Conservation (phyloP, 2,329 filamentous ascomycete species). For the Fusarium oligoseptatum region DNA sequence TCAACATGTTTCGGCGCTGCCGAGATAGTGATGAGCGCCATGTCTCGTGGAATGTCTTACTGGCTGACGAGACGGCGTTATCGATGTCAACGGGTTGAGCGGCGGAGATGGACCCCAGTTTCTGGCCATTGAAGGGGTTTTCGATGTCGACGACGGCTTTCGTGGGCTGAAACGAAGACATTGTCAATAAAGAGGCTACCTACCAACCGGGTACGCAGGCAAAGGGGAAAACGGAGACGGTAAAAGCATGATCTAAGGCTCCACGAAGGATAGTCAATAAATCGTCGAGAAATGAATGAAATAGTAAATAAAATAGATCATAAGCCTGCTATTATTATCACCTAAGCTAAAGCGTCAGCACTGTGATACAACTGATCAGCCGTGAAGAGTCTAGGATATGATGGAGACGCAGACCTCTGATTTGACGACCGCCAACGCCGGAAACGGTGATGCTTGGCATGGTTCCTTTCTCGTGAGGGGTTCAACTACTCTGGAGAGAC, state of each 20-base stretch:
- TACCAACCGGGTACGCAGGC: no score
- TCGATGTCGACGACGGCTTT: background rate
- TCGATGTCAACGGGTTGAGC: conserved; percentile 65
- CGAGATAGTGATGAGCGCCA: conserved; percentile 76
- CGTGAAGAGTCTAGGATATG: background rate
- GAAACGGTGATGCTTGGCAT: background rate
- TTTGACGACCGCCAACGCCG: background rate
- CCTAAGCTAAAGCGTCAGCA: conserved; percentile 7
- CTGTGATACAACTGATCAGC: background rate
- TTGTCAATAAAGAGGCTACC: conserved; percentile 32
- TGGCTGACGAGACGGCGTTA: conserved; percentile 81
- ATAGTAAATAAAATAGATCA: no score
- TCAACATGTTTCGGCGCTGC: conserved; percentile 74
- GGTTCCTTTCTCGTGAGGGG: background rate
- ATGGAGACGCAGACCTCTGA: background rate
- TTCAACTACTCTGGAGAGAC: background rate
- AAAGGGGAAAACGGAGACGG: no score
- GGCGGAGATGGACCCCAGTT: conserved; percentile 8
- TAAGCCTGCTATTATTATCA: no score
- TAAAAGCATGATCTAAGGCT: no score
- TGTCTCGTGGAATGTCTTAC: conserved; percentile 77
- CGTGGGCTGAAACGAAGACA: conserved; percentile 6
- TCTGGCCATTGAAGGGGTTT: conserved; percentile 18
- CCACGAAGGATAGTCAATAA: no score
- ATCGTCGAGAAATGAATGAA: no score